These are phyloP conservation scores for Gossypium ekmanianum DNA, from an alignment of 345 rosid species.

Conservation along the genomic window DNA sequence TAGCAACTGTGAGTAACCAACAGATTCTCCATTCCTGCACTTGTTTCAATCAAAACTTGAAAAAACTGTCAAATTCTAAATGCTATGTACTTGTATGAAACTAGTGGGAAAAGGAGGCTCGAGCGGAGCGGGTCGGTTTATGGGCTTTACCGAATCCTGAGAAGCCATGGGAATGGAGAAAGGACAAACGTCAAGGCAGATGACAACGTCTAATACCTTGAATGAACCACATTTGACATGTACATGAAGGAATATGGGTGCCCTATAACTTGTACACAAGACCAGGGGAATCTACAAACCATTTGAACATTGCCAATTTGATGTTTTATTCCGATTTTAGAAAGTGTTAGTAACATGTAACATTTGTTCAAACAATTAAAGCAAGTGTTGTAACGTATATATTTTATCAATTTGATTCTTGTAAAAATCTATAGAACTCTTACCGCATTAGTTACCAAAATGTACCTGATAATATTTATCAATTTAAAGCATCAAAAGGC, in stretches of 20 bases:
- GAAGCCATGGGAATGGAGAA: slow-evolving; percentile 87
- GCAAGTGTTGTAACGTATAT: background rate
- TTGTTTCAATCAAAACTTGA: background rate
- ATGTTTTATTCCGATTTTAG: background rate
- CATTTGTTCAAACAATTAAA: background rate
- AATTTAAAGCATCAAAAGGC: background rate
- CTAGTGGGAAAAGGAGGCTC: too few species aligned
- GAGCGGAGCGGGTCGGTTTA: slow-evolving; percentile 53
- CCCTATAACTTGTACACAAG: background rate
- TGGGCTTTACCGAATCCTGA: slow-evolving; percentile 83
- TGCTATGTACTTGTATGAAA: background rate
- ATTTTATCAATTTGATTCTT: background rate
- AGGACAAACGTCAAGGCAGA: slow-evolving; percentile 47
- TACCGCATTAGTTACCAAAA: background rate
- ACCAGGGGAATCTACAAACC: background rate
- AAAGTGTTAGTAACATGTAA: background rate
- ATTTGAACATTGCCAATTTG: background rate
- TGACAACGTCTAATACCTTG: background rate
- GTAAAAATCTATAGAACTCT: background rate
- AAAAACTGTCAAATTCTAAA: background rate
- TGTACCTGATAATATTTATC: background rate
- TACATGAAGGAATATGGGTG: background rate
- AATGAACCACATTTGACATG: too few species aligned
- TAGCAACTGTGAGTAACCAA: slow-evolving; percentile 44
- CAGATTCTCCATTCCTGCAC: background rate